These are phyloP conservation scores for Phytopythium kandeliae DNA, from an alignment of 352 stramenopile species.

Conservation along the genomic window DNA sequence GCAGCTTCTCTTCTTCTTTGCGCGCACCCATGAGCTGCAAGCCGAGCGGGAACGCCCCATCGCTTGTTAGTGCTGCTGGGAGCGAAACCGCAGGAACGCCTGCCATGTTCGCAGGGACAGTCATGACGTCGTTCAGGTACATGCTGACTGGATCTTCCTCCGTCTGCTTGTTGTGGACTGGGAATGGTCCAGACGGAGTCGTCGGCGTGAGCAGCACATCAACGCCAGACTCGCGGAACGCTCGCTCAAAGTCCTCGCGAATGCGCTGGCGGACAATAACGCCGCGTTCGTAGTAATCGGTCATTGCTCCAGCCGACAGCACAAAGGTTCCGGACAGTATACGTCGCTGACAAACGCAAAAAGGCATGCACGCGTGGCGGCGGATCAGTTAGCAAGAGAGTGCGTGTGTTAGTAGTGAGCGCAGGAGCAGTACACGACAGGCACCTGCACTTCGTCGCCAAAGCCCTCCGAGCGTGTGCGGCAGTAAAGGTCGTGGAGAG, in stretches of 20 bases:
- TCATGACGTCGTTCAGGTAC: slow-evolving; percentile 93
- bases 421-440: not conserved
- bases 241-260: slow-evolving; percentile 64
- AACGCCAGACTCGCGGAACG: slow-evolving; percentile 46
- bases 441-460: slow-evolving; percentile 87
- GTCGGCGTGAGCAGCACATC: slow-evolving; percentile 87
- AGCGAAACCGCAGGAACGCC: slow-evolving; percentile 84
- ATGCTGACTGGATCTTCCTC: slow-evolving; percentile 73
- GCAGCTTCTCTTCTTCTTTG: slow-evolving; percentile 52
- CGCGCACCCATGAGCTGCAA: slow-evolving; percentile 73
- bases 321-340: slow-evolving; percentile 91
- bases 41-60: slow-evolving; percentile 57
- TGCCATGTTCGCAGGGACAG: slow-evolving; percentile 85
- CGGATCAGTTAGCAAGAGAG: no score
- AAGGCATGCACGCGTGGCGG: no score
- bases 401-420: not conserved
- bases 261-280: slow-evolving; percentile 76
- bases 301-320: slow-evolving; percentile 80
- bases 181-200: slow-evolving; percentile 79
- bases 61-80: slow-evolving; percentile 52
- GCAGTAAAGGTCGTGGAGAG: slow-evolving; percentile 83
- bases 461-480: slow-evolving; percentile 87
- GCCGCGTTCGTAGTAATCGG: slow-evolving; percentile 88
- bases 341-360: slow-evolving; percentile 56
- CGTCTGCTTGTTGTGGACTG: slow-evolving; percentile 41